Base-by-base conservation (phyloP, 2,329 filamentous ascomycete genomes). In the Apiospora sp. region DNA sequence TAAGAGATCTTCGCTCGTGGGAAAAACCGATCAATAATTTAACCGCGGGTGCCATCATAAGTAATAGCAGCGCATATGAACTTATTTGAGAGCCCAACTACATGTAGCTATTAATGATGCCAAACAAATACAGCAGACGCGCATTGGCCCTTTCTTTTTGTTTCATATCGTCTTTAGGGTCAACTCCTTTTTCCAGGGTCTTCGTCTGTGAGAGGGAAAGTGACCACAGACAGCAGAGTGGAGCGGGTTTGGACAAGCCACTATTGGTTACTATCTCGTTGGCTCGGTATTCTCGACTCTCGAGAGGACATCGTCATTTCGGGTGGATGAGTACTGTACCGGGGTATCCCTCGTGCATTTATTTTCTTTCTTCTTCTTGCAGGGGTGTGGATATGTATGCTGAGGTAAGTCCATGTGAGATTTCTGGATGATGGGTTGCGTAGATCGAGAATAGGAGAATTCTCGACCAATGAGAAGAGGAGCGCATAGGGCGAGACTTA, bases 301-400 rank as follows among this genome's bases (percentile, higher is more conserved):
- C 19, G 34, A 41, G 58, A 64, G 54, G 54, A 19, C 58, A 64
- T 64, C 58, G 22, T 64, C 58, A 64, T 64, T 64, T 64, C 58
- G 34, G 19, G 58, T 24, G 30, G 30, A 8, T 30, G 30, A 61
- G 13, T 30, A 37, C 16, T 37, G 54, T 19, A 16, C 51, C 14
- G 51, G 51, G 51, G 27, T 34, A 8, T 34, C 37, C 30, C 30
- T 41, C 30, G 16, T 37, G 54, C 54, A 3, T 22, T 34, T 34
- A 7, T 34, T 3, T 16, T 61, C 7, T 61, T 37, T 30, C 1
- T 24, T 61, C 34, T n/a, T 41, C 58, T 37, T n/a, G 34, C 34
- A 41, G 34, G 58, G 58, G 34, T 41, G 58, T 64, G 58, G 58
- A n/a, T 41, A 41, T 19, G n/a, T n/a, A n/a, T 37, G 54, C 58